These are phyloP conservation scores for Aurifilum marmelostoma DNA, from an alignment of 2,329 filamentous ascomycete genomes.

Conservation along the genomic window DNA sequence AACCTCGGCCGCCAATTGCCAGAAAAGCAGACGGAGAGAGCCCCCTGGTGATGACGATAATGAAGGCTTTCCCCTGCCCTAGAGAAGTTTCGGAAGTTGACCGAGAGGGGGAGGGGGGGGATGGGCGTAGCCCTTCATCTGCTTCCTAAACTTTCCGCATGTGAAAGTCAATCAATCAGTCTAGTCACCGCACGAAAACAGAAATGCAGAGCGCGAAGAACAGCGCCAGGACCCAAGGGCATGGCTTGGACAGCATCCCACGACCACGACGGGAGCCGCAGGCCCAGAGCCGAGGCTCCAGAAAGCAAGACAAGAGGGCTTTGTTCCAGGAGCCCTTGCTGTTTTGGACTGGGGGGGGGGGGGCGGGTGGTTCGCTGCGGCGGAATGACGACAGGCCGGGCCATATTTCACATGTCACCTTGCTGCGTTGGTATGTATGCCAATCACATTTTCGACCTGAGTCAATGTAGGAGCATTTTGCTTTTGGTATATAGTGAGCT, in stretches of 20 bases:
- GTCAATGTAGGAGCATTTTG: too few species aligned
- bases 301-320: neutral
- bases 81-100: conserved; percentile 24
- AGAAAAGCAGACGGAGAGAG: neutral
- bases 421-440: too few species aligned
- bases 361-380: neutral
- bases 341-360: neutral
- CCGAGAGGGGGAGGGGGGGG: conserved; percentile 11
- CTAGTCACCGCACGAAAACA: conserved; percentile 3
- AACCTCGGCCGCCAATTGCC: neutral
- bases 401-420: neutral
- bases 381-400: neutral
- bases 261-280: too few species aligned
- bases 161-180: conserved; percentile 16
- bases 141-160: conserved; percentile 27
- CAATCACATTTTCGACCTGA: too few species aligned
- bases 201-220: neutral
- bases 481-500: too few species aligned
- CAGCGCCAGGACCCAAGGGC: too few species aligned
- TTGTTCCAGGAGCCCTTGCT: conserved; percentile 20
- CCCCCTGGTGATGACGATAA: neutral
- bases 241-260: too few species aligned
- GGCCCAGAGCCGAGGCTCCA: conserved; percentile 26
- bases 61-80: neutral
- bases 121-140: neutral